Conservation (phyloP, 768 basidiomycete species). For the Gloeostereum incarnatum region DNA sequence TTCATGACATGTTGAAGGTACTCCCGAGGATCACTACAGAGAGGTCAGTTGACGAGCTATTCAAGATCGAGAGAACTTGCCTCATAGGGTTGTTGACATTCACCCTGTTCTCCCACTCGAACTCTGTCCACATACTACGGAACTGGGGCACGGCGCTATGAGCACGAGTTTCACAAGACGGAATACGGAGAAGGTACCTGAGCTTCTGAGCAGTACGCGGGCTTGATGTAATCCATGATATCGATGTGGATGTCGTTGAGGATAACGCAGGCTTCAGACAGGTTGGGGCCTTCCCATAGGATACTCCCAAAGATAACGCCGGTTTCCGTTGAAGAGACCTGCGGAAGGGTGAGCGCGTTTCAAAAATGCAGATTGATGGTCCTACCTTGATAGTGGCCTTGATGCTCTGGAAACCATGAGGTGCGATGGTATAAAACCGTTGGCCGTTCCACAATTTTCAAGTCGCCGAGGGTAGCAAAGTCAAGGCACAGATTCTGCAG, state of each 20-base stretch:
- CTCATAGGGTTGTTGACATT: slow-evolving; percentile 81
- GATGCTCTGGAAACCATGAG: slow-evolving; percentile 97
- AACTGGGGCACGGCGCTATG: slow-evolving; percentile 39
- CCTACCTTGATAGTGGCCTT: slow-evolving; percentile 92
- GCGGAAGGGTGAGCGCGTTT: not conserved
- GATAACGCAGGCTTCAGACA: slow-evolving; percentile 87
- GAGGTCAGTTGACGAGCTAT: not conserved
- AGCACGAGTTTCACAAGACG: slow-evolving; percentile 1
- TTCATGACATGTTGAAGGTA: slow-evolving; percentile 95
- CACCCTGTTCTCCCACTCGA: slow-evolving; percentile 99
- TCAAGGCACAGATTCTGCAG: slow-evolving; percentile 95
- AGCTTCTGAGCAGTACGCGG: slow-evolving; percentile 90
- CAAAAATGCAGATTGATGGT: not conserved
- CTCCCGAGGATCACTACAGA: slow-evolving; percentile 65
- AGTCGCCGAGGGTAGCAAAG: slow-evolving; percentile 93
- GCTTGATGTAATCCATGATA: slow-evolving; percentile 98
- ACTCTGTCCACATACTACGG: slow-evolving; percentile 99
- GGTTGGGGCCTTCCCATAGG: slow-evolving; percentile 86
- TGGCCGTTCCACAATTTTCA: slow-evolving; percentile 96
- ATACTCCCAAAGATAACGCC: slow-evolving; percentile 98
- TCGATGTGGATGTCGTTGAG: slow-evolving; percentile 97
- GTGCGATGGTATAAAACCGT: slow-evolving; percentile 87
- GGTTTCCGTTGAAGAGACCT: slow-evolving; percentile 93
- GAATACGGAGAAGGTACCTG: slow-evolving; percentile 44
- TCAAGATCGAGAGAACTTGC: slow-evolving; percentile 34